Evolutionary conservation across 2,329 filamentous ascomycete species (phyloP).

Genomic region (Phoma herbarum): DNA sequence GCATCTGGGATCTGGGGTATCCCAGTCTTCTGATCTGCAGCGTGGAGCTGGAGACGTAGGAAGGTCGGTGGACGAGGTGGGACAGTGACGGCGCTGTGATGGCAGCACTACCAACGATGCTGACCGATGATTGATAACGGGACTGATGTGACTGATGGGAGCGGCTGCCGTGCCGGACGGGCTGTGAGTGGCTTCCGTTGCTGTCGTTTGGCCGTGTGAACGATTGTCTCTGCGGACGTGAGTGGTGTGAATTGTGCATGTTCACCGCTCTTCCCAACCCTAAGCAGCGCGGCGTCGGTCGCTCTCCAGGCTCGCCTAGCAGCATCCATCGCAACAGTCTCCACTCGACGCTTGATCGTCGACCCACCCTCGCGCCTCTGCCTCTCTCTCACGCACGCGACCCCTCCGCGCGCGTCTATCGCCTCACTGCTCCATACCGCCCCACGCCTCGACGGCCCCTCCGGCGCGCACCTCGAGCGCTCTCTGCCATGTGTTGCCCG

Average conservation of each 20-base stretch:
- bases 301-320: constrained; percentile 1
- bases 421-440: constrained; percentile 5
- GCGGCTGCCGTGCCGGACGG: constrained; percentile 1
- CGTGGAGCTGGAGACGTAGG: constrained; percentile 1
- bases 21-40: constrained; percentile 6
- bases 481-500: constrained; percentile 14
- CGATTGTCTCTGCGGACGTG: not conserved
- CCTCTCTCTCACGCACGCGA: constrained; percentile 6
- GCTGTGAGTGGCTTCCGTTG: constrained; percentile 7
- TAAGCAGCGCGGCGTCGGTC: not conserved
- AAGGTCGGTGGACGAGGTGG: constrained; percentile 2
- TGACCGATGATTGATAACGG: not conserved
- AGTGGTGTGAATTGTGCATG: not conserved
- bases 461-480: not conserved
- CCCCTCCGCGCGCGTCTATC: constrained; percentile 2
- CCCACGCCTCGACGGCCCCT: not conserved
- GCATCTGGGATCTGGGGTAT: constrained; percentile 8
- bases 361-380: constrained; percentile 7
- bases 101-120: not conserved
- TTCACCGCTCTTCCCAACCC: constrained; percentile 7
- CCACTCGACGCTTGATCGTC: constrained; percentile 10
- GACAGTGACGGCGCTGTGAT: constrained; percentile 1
- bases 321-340: constrained; percentile 2
- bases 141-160: constrained; percentile 4
- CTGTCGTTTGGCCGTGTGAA: constrained; percentile 6